phyloP scores from a whole-genome alignment of 768 basidiomycete species.

The Melanogaster broomeanus region DNA sequence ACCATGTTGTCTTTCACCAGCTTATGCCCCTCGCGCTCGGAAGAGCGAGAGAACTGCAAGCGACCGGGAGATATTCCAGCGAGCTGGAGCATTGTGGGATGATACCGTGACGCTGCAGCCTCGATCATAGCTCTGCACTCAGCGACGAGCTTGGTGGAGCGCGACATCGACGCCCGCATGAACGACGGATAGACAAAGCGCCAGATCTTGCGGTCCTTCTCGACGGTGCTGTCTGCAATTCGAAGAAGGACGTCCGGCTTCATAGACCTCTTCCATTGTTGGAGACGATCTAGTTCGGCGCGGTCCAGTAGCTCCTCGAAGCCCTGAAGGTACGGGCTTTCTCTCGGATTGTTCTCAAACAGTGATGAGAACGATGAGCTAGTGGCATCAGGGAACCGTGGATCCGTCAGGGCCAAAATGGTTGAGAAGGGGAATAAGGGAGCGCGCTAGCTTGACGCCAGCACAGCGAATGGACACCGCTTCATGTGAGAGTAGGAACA shows the following conservation, averaged over 20 bases:
- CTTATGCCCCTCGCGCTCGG: conserved; percentile 55
- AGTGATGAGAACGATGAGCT: conserved; percentile 46
- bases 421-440: conserved; percentile 50
- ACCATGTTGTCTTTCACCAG: conserved; percentile 56
- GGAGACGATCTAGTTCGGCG: conserved; percentile 58
- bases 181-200: conserved; percentile 68
- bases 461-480: conserved; percentile 49
- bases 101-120: conserved; percentile 68
- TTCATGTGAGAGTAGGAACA: conserved; percentile 74
- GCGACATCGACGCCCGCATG: conserved; percentile 56
- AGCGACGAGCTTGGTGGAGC: conserved; percentile 44
- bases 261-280: conserved; percentile 64
- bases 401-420: conserved; percentile 41
- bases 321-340: conserved; percentile 53
- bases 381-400: conserved; percentile 27
- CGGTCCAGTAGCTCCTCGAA: conserved; percentile 68
- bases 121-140: conserved; percentile 66
- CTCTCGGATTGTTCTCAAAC: conserved; percentile 50
- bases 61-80: conserved; percentile 66
- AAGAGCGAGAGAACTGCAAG: conserved; percentile 39
- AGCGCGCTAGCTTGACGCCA: conserved; percentile 66
- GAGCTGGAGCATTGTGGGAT: conserved; percentile 68
- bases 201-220: conserved; percentile 74
- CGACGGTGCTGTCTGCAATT: conserved; percentile 70
- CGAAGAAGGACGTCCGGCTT: conserved; percentile 59